Evolutionary conservation across 1,284 basidiomycete species (phyloP).

Genomic region (Apiotrichum veenhuisii): DNA sequence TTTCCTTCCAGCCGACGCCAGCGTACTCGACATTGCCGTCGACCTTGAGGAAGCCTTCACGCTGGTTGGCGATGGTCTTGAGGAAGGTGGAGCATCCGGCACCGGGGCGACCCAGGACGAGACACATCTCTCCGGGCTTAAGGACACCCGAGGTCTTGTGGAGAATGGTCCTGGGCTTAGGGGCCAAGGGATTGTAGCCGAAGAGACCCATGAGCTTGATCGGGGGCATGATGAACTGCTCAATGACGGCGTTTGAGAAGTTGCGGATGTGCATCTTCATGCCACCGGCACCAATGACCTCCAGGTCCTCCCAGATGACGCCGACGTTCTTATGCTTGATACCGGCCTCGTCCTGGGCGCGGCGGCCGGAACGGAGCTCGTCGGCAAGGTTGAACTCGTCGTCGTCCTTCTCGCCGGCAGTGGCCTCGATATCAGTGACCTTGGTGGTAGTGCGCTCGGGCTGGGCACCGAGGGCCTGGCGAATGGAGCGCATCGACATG

Average conservation of each 20-base stretch:
- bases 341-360: constrained; percentile 64
- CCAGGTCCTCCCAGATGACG: constrained; percentile 51
- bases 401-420: constrained; percentile 13
- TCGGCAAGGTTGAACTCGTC: constrained; percentile 57
- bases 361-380: constrained; percentile 67
- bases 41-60: constrained; percentile 52
- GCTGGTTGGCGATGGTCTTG: constrained; percentile 57
- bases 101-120: constrained; percentile 55
- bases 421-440: constrained; percentile 18
- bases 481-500: constrained; percentile 18
- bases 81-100: constrained; percentile 51
- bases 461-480: constrained; percentile 15
- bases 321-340: constrained; percentile 80
- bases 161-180: constrained; percentile 52
- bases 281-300: constrained; percentile 68
- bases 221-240: constrained; percentile 50
- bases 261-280: constrained; percentile 61
- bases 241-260: constrained; percentile 52
- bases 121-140: constrained; percentile 61
- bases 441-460: constrained; percentile 25
- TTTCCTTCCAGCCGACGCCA: constrained; percentile 55
- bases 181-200: constrained; percentile 20
- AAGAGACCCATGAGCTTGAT: constrained; percentile 28
- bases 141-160: constrained; percentile 67
- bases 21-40: constrained; percentile 58